A percentile compares a stretch with the other conserved stretches of the same genome.
These are phyloP conservation scores for Meyerozyma sp. DNA, from an alignment of 1,139 yeast species.

Conservation along the genomic window DNA sequence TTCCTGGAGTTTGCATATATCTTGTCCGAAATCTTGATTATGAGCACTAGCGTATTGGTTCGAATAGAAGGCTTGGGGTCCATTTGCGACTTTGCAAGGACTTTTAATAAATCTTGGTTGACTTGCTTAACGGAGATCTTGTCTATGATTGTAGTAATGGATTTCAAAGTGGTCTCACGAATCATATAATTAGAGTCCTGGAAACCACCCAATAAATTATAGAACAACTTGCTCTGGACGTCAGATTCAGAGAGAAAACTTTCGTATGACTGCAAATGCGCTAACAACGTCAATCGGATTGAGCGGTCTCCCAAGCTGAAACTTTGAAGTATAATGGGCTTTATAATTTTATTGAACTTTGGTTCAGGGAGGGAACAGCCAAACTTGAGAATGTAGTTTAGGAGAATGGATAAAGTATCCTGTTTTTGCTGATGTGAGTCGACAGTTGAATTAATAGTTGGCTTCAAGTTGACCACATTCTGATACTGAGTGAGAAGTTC, in stretches of 20 bases:
- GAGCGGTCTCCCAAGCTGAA: slow-evolving; percentile 72
- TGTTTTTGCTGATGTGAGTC: slow-evolving; percentile 29
- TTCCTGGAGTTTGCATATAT: slow-evolving; percentile 58
- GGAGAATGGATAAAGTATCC: slow-evolving; percentile 35
- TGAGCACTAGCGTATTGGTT: slow-evolving; percentile 75
- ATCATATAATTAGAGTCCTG: slow-evolving; percentile 78
- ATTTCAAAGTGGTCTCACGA: slow-evolving; percentile 74
- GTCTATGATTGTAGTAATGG: slow-evolving; percentile 59
- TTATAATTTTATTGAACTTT: slow-evolving; percentile 42
- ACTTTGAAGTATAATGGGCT: slow-evolving; percentile 61
- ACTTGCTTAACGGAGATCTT: slow-evolving; percentile 74
- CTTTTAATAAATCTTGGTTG: slow-evolving; percentile 77
- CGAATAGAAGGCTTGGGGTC: slow-evolving; percentile 82
- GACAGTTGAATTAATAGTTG: slow-evolving; percentile 20
- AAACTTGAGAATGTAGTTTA: slow-evolving; percentile 44
- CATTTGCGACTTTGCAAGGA: slow-evolving; percentile 81
- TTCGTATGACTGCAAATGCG: slow-evolving; percentile 54
- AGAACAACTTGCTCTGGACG: slow-evolving; percentile 66
- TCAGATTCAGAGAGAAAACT: slow-evolving; percentile 51
- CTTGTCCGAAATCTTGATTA: slow-evolving; percentile 63
- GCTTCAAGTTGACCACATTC: slow-evolving; percentile 18
- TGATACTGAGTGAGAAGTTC: slow-evolving; percentile 44
- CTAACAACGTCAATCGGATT: slow-evolving; percentile 63
- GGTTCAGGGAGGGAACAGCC: slow-evolving; percentile 33
- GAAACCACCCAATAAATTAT: slow-evolving; percentile 68